phyloP scores from a whole-genome alignment of 2,329 filamentous ascomycete genomes.

The Herpotrichia juniperi region DNA sequence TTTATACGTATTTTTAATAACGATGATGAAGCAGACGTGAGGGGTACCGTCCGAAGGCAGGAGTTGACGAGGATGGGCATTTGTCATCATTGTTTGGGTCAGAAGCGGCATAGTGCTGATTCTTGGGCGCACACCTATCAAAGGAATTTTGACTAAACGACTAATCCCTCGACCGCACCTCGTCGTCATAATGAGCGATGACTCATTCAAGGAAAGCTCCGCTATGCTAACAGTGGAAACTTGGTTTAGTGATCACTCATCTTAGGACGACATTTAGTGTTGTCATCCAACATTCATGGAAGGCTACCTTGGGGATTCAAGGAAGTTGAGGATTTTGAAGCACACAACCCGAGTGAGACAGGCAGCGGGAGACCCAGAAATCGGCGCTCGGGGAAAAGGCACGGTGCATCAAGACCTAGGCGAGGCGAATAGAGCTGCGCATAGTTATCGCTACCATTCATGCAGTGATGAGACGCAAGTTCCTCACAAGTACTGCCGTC shows the following conservation, averaged over 20 bases:
- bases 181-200: too few species aligned
- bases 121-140: background rate
- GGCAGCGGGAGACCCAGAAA: too few species aligned
- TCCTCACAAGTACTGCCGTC: background rate
- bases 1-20: background rate
- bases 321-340: background rate
- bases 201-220: too few species aligned
- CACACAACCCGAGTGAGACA: too few species aligned
- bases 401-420: background rate
- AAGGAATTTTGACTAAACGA: background rate
- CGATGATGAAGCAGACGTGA: background rate
- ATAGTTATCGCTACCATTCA: background rate
- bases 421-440: background rate
- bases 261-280: too few species aligned
- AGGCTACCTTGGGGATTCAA: too few species aligned
- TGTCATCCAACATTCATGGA: background rate
- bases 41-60: background rate
- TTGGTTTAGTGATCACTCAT: too few species aligned
- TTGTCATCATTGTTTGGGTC: background rate
- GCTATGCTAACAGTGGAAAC: too few species aligned
- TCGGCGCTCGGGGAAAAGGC: too few species aligned
- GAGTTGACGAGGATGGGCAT: background rate
- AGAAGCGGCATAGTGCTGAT: background rate
- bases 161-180: background rate
- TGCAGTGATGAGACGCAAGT: background rate